These are phyloP conservation scores for Cladosporium sp. DNA, from an alignment of 2,329 filamentous ascomycete genomes.

Conservation along the genomic window DNA sequence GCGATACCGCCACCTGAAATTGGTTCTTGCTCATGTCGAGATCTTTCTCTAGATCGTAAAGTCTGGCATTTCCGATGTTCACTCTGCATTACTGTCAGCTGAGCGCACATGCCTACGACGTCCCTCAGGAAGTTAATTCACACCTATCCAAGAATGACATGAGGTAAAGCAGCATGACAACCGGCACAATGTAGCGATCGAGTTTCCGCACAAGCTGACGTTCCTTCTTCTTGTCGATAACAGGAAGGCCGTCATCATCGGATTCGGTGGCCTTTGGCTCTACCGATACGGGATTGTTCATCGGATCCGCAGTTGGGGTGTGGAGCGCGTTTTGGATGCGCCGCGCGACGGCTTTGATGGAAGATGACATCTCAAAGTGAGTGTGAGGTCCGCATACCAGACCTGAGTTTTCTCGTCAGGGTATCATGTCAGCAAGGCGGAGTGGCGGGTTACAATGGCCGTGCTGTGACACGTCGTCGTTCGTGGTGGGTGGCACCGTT, in stretches of 20 bases:
- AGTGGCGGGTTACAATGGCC: no score
- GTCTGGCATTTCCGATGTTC: conserved; percentile 53
- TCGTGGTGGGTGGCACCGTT: no score
- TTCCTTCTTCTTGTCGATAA: conserved; percentile 40
- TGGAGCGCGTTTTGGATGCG: not conserved
- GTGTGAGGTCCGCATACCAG: no score
- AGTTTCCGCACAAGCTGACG: conserved; percentile 59
- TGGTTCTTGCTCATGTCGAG: conserved; percentile 58
- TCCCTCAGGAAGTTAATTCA: conserved; percentile 19
- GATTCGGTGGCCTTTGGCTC: conserved; percentile 1
- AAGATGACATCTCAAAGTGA: no score
- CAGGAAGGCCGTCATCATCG: not conserved
- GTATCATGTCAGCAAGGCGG: no score
- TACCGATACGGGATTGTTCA: not conserved
- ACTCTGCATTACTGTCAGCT: conserved; percentile 15
- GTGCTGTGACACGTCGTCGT: no score
- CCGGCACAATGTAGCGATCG: conserved; percentile 59
- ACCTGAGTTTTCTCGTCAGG: no score
- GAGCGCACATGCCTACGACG: not conserved
- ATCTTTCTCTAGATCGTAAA: conserved; percentile 61
- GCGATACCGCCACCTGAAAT: conserved; percentile 54
- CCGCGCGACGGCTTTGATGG: no score
- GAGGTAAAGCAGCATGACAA: conserved; percentile 66
- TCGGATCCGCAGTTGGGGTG: not conserved
- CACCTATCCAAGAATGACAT: conserved; percentile 70